Evolutionary conservation across 495 filamentous ascomycete species (phyloP).

Genomic region (Trichocladium uniseriatum): DNA sequence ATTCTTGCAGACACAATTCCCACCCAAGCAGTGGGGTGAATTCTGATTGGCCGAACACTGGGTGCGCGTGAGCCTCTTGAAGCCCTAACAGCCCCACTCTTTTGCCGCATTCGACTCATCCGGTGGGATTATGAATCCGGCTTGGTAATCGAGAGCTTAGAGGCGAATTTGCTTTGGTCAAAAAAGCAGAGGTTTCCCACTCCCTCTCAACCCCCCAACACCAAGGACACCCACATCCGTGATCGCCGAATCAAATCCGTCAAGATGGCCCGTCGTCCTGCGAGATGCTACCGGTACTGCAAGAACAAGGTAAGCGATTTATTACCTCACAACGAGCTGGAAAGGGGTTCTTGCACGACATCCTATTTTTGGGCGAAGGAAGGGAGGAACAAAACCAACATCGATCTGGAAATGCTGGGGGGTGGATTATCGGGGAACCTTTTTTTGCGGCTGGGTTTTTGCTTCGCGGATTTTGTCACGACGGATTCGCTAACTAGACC

Average conservation of each 20-base stretch:
- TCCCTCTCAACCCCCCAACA: conserved; percentile 31
- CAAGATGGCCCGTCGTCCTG: conserved; percentile 97
- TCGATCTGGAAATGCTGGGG: neutral
- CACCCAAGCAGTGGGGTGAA: conserved; percentile 5
- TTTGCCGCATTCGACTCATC: conserved; percentile 3
- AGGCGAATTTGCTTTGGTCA: conserved; percentile 33
- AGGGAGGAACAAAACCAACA: neutral
- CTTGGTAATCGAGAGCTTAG: conserved; percentile 30
- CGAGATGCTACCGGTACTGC: conserved; percentile 99
- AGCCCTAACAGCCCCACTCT: conserved; percentile 39
- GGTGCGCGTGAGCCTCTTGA: conserved; percentile 13
- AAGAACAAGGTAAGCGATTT: conserved; percentile 90
- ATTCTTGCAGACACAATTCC: conserved; percentile 4
- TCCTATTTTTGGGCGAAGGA: conserved; percentile 4
- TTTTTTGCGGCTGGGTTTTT: conserved; percentile 2
- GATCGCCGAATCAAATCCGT: conserved; percentile 47
- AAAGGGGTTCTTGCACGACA: neutral
- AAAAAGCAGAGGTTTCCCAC: conserved; percentile 25
- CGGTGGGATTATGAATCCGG: conserved; percentile 19
- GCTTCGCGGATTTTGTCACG: neutral
- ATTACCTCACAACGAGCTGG: conserved; percentile 4
- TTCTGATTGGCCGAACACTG: conserved; percentile 22
- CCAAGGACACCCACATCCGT: conserved; percentile 29
- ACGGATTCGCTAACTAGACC: conserved; percentile 27
- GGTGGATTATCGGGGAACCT: neutral